These are phyloP conservation scores for Suhomyces kunorum DNA, from an alignment of 1,139 yeast genomes.

Conservation along the genomic window DNA sequence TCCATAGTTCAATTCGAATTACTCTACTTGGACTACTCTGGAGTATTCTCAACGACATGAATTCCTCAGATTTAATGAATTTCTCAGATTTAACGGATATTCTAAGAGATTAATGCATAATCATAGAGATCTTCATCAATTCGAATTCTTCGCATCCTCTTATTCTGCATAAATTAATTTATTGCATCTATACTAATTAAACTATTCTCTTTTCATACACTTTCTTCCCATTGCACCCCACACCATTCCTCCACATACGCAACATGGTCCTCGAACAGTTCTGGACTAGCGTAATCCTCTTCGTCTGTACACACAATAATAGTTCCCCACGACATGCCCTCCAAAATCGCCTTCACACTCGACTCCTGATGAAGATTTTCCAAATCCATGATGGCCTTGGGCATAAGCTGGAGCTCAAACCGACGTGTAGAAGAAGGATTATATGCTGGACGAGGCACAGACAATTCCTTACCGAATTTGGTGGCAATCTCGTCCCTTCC, in stretches of 20 bases:
- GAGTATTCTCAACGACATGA: no score
- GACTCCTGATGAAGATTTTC: constrained; percentile 49
- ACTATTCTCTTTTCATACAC: constrained; percentile 24
- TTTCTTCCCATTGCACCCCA: constrained; percentile 94
- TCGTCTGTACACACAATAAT: constrained; percentile 79
- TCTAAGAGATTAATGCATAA: no score
- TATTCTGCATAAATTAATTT: no score
- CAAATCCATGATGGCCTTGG: constrained; percentile 81
- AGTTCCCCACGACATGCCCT: constrained; percentile 98
- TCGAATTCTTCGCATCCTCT: no score
- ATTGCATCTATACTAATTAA: no score
- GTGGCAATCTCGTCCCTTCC: constrained; percentile 58
- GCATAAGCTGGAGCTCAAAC: constrained; percentile 92
- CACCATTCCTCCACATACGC: constrained; percentile 90
- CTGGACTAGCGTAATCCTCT: constrained; percentile 64
- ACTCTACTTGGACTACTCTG: no score
- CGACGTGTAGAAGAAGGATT: constrained; percentile 65
- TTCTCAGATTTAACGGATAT: no score
- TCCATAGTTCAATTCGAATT: no score
- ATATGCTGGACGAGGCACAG: constrained; percentile 53
- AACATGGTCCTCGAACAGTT: constrained; percentile 55
- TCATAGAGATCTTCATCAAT: no score
- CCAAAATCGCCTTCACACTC: constrained; percentile 45
- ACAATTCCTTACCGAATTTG: constrained; percentile 28
- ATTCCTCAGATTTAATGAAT: no score